phyloP scores from a whole-genome alignment of 2,329 filamentous ascomycete species.

The Aschersonia sp. region DNA sequence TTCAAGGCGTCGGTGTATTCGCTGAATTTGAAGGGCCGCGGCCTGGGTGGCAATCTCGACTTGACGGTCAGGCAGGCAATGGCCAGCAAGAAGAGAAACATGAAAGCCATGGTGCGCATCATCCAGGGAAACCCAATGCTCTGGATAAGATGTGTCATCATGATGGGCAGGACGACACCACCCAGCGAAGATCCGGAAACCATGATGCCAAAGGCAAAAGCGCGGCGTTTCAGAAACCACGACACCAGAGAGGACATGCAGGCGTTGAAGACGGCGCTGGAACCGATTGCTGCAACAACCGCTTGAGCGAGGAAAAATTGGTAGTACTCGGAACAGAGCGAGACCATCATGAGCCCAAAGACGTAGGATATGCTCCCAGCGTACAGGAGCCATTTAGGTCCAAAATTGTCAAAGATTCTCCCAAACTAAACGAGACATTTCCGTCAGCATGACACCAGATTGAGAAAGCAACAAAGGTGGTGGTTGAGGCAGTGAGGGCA shows the following conservation, averaged over 20 bases:
- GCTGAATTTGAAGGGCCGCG: conserved; percentile 25
- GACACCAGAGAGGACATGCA: conserved; percentile 26
- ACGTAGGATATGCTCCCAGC: conserved; percentile 41
- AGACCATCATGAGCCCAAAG: conserved; percentile 51
- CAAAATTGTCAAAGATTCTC: conserved; percentile 48
- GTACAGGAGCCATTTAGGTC: conserved; percentile 42
- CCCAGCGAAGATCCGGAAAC: conserved; percentile 39
- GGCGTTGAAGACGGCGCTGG: conserved; percentile 26
- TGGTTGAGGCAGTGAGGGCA: background rate
- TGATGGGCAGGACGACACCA: conserved; percentile 44
- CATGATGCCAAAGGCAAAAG: conserved; percentile 37
- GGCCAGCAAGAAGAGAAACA: conserved; percentile 24
- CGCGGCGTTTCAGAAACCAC: conserved; percentile 39
- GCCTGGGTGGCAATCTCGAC: conserved; percentile 29
- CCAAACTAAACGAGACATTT: conserved; percentile 31
- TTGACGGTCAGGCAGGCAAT: conserved; percentile 21
- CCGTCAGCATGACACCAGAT: too few species aligned
- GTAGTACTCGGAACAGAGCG: conserved; percentile 26
- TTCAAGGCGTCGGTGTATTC: conserved; percentile 32
- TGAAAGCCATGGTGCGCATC: conserved; percentile 30
- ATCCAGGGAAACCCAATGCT: conserved; percentile 31
- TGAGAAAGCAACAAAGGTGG: background rate
- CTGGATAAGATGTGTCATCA: conserved; percentile 39
- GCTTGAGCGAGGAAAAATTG: conserved; percentile 27
- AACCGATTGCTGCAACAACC: conserved; percentile 25